Conservation (phyloP, 1,284 basidiomycete genomes). For the Rhizoctonia solani region DNA sequence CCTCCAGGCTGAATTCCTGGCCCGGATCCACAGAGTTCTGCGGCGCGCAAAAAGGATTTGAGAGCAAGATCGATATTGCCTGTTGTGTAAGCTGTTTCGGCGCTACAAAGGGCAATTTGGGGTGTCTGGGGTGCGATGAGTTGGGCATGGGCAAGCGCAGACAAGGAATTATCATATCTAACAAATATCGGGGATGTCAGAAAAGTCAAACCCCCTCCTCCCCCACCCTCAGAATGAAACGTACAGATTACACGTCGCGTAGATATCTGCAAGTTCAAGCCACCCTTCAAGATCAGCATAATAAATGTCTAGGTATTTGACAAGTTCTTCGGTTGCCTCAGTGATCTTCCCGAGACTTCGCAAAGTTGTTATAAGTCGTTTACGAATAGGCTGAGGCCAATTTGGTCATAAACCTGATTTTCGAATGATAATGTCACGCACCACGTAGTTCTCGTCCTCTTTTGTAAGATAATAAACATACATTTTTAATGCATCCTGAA, state of each 20-base stretch:
- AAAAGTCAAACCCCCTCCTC: conserved; percentile 12
- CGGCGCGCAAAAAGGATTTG: conserved; percentile 78
- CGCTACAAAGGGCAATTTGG: conserved; percentile 79
- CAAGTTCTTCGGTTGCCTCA: conserved; percentile 74
- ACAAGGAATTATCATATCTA: conserved; percentile 68
- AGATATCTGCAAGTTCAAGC: conserved; percentile 91
- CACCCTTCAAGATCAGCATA: conserved; percentile 92
- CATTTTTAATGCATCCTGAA: conserved; percentile 65
- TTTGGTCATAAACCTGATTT: background rate
- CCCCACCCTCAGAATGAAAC: no score
- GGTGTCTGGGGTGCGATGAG: conserved; percentile 84
- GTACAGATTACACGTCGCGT: conserved; percentile 77
- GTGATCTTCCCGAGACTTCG: conserved; percentile 63
- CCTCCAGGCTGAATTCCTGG: conserved; percentile 37
- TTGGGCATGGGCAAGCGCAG: conserved; percentile 79
- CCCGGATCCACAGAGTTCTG: conserved; percentile 62
- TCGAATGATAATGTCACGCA: conserved; percentile 44
- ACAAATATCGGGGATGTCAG: conserved; percentile 36
- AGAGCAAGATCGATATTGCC: conserved; percentile 72
- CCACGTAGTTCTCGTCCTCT: conserved; percentile 77
- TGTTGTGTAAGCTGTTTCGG: conserved; percentile 84
- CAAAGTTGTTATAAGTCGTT: conserved; percentile 78
- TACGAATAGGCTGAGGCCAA: conserved; percentile 69
- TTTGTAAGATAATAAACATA: conserved; percentile 70
- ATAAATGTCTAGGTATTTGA: conserved; percentile 85